A percentile compares a stretch with the other conserved stretches of the same genome.
Conservation (phyloP, 1,284 basidiomycete species). For the Rhodotorula sp. region DNA sequence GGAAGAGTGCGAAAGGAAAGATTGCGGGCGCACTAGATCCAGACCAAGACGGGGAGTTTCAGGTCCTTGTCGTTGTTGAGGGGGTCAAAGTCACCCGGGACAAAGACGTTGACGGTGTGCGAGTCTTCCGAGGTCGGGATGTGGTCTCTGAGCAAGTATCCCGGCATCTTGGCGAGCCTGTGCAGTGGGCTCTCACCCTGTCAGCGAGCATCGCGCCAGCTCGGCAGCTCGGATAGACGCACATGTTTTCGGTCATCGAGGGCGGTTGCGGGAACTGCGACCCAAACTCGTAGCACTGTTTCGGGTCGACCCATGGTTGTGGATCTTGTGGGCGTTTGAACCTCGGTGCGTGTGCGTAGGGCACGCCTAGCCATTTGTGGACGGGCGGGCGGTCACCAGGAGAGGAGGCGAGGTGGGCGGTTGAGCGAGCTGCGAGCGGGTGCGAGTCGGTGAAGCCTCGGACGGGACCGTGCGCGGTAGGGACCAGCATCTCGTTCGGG, state of each 20-base stretch:
- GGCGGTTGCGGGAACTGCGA: slow-evolving; percentile 32
- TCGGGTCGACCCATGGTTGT: slow-evolving; percentile 2
- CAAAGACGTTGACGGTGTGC: slow-evolving; percentile 33
- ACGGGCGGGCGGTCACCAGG: slow-evolving; percentile 9
- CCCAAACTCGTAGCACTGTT: slow-evolving; percentile 33
- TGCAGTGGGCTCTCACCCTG: background rate
- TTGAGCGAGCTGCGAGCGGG: slow-evolving; percentile 8
- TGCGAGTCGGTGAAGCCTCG: slow-evolving; percentile 26
- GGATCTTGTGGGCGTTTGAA: slow-evolving; percentile 21
- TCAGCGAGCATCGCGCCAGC: too few relatives aligned
- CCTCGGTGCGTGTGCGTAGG: slow-evolving; percentile 26
- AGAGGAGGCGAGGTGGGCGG: background rate
- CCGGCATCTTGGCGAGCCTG: slow-evolving; percentile 20
- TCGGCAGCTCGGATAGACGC: background rate
- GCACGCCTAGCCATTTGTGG: slow-evolving; percentile 38
- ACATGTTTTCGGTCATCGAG: slow-evolving; percentile 23
- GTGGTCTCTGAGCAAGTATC: slow-evolving; percentile 19
- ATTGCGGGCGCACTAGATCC: slow-evolving; percentile 12
- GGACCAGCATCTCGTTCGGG: background rate
- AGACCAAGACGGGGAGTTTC: slow-evolving; percentile 33
- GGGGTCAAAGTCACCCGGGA: slow-evolving; percentile 11
- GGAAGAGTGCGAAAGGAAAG: background rate
- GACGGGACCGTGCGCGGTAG: slow-evolving; percentile 24
- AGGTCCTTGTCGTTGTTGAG: slow-evolving; percentile 7
- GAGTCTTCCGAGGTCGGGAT: slow-evolving; percentile 22